A percentile compares a stretch with the other conserved stretches of the same genome.
These are phyloP conservation scores for Penicillium digitatum DNA, from an alignment of 2,329 filamentous ascomycete genomes.

Conservation along the genomic window DNA sequence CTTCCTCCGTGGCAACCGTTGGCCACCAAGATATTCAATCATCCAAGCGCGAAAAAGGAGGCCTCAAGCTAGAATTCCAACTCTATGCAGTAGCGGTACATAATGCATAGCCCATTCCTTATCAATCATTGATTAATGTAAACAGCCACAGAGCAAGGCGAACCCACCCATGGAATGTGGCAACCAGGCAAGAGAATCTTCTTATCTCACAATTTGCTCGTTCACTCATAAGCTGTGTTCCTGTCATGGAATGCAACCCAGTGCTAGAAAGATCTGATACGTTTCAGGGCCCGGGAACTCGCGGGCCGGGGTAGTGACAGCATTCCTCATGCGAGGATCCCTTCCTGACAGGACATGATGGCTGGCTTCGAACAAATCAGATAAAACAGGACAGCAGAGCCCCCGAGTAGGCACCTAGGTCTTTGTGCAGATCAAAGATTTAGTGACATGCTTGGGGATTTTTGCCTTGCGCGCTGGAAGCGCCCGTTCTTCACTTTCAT, in stretches of 20 bases:
- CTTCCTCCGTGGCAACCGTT: neutral
- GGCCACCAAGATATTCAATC: neutral
- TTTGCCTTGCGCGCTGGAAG: neutral
- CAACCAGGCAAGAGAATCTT: neutral
- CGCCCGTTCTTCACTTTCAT: neutral
- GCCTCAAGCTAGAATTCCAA: neutral
- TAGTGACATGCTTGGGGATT: neutral
- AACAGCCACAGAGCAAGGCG: neutral
- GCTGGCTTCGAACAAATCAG: slow-evolving; percentile 1
- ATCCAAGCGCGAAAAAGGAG: neutral
- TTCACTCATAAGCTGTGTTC: neutral
- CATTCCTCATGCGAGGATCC: slow-evolving; percentile 10
- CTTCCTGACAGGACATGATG: neutral
- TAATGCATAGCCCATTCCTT: neutral
- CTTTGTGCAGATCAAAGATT: neutral
- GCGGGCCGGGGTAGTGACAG: neutral
- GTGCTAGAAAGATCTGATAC: neutral
- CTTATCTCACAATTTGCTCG: neutral
- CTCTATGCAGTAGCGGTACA: neutral
- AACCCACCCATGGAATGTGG: slow-evolving; percentile 5
- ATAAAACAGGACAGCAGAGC: neutral
- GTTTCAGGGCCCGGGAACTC: neutral
- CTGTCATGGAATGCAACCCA: neutral
- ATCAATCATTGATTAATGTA: slow-evolving; percentile 1
- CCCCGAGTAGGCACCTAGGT: neutral